These are phyloP conservation scores for Microthyrium microscopicum DNA, from an alignment of 2,329 filamentous ascomycete genomes.

Conservation along the genomic window DNA sequence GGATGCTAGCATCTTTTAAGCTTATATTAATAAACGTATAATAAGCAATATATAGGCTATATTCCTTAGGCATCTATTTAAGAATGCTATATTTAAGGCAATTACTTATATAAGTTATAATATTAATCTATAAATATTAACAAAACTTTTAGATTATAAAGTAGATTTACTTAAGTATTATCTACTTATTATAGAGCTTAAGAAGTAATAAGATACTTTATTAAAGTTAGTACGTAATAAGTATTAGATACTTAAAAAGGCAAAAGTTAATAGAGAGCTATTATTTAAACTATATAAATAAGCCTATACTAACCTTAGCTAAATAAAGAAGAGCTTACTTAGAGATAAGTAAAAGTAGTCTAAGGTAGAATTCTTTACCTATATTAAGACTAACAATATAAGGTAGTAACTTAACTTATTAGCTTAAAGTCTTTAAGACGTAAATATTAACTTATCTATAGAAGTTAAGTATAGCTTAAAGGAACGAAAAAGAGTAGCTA, in stretches of 20 bases:
- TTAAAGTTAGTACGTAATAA: neutral
- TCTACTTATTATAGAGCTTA: slow-evolving; percentile 1
- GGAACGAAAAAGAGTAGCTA: neutral
- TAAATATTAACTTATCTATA: neutral
- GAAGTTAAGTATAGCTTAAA: slow-evolving; percentile 1
- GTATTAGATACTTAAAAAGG: slow-evolving; percentile 1
- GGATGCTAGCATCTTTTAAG: slow-evolving; percentile 2
- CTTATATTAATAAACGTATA: slow-evolving; percentile 2
- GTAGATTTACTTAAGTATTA: slow-evolving; percentile 1
- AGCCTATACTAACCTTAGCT: neutral
- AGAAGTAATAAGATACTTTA: neutral
- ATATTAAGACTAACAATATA: slow-evolving; percentile 1
- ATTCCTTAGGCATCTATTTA: slow-evolving; percentile 1
- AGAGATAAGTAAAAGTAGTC: slow-evolving; percentile 1
- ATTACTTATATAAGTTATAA: slow-evolving; percentile 1
- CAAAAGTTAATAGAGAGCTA: neutral
- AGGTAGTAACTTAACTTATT: slow-evolving; percentile 1
- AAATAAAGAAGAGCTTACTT: slow-evolving; percentile 1
- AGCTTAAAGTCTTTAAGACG: neutral
- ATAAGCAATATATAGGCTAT: neutral
- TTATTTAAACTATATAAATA: slow-evolving; percentile 1
- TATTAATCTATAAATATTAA: neutral
- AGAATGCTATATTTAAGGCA: neutral
- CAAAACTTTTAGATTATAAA: neutral
- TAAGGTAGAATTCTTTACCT: neutral